These are phyloP conservation scores for Debaryomyces sp. DNA, from an alignment of 1,139 yeast species.

Conservation along the genomic window DNA sequence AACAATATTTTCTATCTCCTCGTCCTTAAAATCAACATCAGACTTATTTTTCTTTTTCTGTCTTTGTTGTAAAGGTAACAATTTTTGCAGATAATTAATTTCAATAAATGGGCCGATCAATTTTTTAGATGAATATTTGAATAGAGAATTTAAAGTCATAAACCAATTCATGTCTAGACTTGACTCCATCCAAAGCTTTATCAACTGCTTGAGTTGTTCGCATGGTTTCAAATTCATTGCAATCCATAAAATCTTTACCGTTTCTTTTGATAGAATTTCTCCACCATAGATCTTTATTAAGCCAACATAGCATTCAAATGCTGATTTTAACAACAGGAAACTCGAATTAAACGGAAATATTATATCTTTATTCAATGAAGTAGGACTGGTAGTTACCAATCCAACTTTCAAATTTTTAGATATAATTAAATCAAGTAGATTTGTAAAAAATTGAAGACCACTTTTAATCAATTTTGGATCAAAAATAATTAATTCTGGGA, in stretches of 20 bases:
- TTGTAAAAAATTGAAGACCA: constrained; percentile 33
- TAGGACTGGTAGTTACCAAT: constrained; percentile 34
- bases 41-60: constrained; percentile 41
- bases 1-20: constrained; percentile 49
- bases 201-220: constrained; percentile 33
- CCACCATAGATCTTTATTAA: constrained; percentile 43
- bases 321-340: constrained; percentile 35
- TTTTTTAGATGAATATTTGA: constrained; percentile 40
- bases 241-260: constrained; percentile 43
- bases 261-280: constrained; percentile 36
- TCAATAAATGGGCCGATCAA: constrained; percentile 44
- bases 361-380: constrained; percentile 36
- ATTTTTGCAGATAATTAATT: constrained; percentile 41
- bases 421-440: constrained; percentile 34
- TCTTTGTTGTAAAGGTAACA: constrained; percentile 47
- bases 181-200: constrained; percentile 45
- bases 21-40: constrained; percentile 43
- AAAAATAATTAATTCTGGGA: constrained; percentile 45
- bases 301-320: constrained; percentile 45
- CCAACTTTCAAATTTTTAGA: constrained; percentile 44
- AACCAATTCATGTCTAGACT: constrained; percentile 45
- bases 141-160: constrained; percentile 39
- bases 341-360: constrained; percentile 47
- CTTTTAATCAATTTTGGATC: constrained; percentile 40
- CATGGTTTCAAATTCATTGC: constrained; percentile 48